A percentile compares a stretch with the other conserved stretches of the same genome.
Evolutionary conservation across 306 rosid genomes (phyloP).

Genomic region (Cicer cuneatum): DNA sequence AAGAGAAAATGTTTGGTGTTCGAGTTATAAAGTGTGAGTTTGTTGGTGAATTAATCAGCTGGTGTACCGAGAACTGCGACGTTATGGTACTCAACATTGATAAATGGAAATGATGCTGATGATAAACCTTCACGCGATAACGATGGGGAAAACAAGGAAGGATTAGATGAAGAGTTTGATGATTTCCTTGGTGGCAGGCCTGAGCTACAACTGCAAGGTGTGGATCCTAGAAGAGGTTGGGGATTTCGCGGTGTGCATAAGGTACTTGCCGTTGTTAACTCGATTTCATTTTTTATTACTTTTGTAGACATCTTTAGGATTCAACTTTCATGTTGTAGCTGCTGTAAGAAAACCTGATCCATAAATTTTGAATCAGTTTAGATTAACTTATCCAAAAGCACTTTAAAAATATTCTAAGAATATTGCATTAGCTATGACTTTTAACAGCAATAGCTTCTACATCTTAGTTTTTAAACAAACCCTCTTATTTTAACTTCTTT

Average conservation of each 20-base stretch:
- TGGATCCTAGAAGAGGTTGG: slow-evolving; percentile 92
- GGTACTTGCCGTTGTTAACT: slow-evolving; percentile 56
- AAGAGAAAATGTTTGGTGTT: slow-evolving; percentile 10
- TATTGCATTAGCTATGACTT: background rate
- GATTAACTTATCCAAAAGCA: background rate
- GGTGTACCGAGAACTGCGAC: slow-evolving; percentile 49
- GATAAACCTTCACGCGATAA: slow-evolving; percentile 37
- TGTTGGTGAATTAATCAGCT: slow-evolving; percentile 48
- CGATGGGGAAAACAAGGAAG: slow-evolving; percentile 39
- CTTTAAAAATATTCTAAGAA: background rate
- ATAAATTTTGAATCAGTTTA: background rate
- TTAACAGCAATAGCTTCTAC: background rate
- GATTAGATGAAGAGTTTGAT: slow-evolving; percentile 51
- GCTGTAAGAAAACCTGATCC: slow-evolving; percentile 31
- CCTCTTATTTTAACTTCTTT: slow-evolving; percentile 11
- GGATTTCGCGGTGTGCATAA: slow-evolving; percentile 93
- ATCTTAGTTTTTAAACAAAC: background rate
- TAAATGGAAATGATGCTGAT: slow-evolving; percentile 46
- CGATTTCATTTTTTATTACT: background rate
- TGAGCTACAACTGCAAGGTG: slow-evolving; percentile 68
- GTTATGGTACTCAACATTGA: slow-evolving; percentile 55
- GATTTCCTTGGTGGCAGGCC: slow-evolving; percentile 56
- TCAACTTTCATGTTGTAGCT: slow-evolving; percentile 30
- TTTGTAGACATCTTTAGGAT: background rate
- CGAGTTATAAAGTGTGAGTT: slow-evolving; percentile 37